Evolutionary conservation across 108 stramenopile genomes (phyloP).

Genomic region (Skeletonema potamos): DNA sequence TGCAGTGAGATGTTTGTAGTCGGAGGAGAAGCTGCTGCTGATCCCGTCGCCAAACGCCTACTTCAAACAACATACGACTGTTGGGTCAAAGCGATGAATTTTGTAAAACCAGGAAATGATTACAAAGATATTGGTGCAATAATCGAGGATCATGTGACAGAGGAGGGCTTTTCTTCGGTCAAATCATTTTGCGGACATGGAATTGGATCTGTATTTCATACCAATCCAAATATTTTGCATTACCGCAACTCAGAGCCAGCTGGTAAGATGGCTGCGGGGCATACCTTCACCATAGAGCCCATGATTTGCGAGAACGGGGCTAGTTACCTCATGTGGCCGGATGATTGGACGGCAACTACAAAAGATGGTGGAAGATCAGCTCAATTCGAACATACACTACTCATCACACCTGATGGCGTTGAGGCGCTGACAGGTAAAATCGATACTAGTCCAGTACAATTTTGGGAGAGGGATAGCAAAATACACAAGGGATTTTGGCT

Average conservation of each 20-base stretch:
- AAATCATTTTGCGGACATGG: slow-evolving; percentile 96
- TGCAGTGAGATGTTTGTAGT: slow-evolving; percentile 97
- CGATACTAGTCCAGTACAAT: slow-evolving; percentile 75
- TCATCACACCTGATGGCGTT: slow-evolving; percentile 88
- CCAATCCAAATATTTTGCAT: slow-evolving; percentile 94
- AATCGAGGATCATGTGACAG: slow-evolving; percentile 82
- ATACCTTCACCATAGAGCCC: slow-evolving; percentile 99
- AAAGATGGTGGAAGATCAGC: slow-evolving; percentile 83
- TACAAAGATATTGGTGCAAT: slow-evolving; percentile 94
- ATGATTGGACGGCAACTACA: slow-evolving; percentile 97
- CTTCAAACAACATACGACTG: slow-evolving; percentile 90
- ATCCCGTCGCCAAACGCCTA: slow-evolving; percentile 56
- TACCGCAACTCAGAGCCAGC: slow-evolving; percentile 90
- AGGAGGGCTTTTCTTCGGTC: slow-evolving; percentile 77
- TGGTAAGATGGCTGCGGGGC: slow-evolving; percentile 89
- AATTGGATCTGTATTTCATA: slow-evolving; percentile 93
- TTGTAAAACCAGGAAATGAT: slow-evolving; percentile 74
- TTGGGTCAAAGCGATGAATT: slow-evolving; percentile 75
- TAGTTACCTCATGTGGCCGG: slow-evolving; percentile 82
- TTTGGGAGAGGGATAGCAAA: slow-evolving; percentile 85
- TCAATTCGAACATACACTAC: slow-evolving; percentile 94
- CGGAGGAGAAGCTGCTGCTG: slow-evolving; percentile 73
- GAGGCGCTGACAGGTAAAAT: slow-evolving; percentile 89
- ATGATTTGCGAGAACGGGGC: slow-evolving; percentile 96
- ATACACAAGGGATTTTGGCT: slow-evolving; percentile 78